phyloP scores from a whole-genome alignment of 2,329 filamentous ascomycete genomes.

The Metarhizium sp. region DNA sequence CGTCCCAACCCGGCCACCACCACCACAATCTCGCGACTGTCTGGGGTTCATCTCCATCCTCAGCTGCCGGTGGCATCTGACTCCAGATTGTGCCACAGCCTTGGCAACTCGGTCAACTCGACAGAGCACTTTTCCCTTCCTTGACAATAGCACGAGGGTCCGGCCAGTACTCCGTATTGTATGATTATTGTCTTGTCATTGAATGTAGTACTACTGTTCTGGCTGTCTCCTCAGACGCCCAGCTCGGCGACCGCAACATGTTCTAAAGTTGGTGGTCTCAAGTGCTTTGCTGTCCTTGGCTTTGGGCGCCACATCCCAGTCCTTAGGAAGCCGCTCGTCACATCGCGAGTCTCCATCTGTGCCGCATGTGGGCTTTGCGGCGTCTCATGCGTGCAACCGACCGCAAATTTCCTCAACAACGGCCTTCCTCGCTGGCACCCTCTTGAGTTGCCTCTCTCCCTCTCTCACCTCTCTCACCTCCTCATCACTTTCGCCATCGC shows the following conservation, averaged over 20 bases:
- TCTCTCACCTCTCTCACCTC: background rate
- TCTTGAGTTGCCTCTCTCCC: background rate
- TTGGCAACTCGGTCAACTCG: too few species aligned
- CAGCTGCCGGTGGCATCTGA: background rate
- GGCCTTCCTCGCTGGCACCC: background rate
- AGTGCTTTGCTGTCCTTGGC: background rate
- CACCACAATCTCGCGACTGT: background rate
- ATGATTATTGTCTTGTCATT: too few species aligned
- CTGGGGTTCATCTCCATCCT: background rate
- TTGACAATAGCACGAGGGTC: too few species aligned
- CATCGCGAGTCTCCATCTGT: slow-evolving; percentile 3
- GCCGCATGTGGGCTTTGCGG: slow-evolving; percentile 6
- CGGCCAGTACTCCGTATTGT: too few species aligned
- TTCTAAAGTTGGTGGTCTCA: background rate
- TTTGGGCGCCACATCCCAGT: background rate
- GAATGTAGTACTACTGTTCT: background rate
- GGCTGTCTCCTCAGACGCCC: background rate
- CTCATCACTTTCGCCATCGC: background rate
- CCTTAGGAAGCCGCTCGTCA: slow-evolving; percentile 1
- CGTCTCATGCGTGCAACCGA: slow-evolving; percentile 6
- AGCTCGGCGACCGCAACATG: background rate
- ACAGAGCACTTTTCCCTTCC: too few species aligned
- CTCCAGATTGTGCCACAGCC: background rate
- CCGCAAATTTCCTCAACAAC: slow-evolving; percentile 1
- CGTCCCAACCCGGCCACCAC: background rate